Conservation (phyloP, 2,329 filamentous ascomycete species). For the Grosmannia huntii region DNA sequence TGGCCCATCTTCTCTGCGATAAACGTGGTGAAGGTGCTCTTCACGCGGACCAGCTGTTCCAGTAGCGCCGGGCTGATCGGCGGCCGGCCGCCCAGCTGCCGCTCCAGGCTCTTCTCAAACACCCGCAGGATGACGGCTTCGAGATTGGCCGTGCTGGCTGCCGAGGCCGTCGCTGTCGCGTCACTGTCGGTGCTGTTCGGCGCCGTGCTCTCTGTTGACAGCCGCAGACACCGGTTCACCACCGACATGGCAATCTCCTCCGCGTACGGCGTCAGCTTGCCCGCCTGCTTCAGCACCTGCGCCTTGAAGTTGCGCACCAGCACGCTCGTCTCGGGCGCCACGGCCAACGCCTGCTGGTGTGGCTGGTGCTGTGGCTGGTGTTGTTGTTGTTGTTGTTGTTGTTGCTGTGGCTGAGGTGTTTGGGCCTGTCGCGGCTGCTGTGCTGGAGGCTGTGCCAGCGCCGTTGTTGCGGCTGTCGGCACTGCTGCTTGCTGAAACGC, state of each 20-base stretch:
- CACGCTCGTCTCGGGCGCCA: slow-evolving; percentile 20
- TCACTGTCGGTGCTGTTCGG: slow-evolving; percentile 11
- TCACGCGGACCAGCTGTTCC: slow-evolving; percentile 29
- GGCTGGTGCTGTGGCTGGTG: neutral
- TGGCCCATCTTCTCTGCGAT: slow-evolving; percentile 27
- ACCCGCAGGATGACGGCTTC: slow-evolving; percentile 34
- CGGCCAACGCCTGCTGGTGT: neutral
- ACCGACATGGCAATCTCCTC: slow-evolving; percentile 39
- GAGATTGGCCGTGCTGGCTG: slow-evolving; percentile 21
- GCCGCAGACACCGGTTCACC: slow-evolving; percentile 35
- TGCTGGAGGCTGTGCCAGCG: neutral
- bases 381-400: neutral
- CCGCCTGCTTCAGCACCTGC: slow-evolving; percentile 32
- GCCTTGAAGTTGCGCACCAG: slow-evolving; percentile 33
- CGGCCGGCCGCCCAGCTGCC: neutral
- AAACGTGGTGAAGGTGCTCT: slow-evolving; percentile 29
- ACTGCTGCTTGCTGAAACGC: neutral
- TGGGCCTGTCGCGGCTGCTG: neutral
- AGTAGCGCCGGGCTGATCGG: slow-evolving; percentile 27
- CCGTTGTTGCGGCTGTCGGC: neutral
- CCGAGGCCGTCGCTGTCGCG: slow-evolving; percentile 12
- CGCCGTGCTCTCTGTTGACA: slow-evolving; percentile 26
- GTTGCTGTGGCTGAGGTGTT: neutral
- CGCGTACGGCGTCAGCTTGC: slow-evolving; percentile 23
- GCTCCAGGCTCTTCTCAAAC: slow-evolving; percentile 17